A percentile compares a stretch with the other conserved stretches of the same genome.
These are phyloP conservation scores for Henningerozyma blattae DNA, from an alignment of 805 yeast genomes.

Conservation along the genomic window DNA sequence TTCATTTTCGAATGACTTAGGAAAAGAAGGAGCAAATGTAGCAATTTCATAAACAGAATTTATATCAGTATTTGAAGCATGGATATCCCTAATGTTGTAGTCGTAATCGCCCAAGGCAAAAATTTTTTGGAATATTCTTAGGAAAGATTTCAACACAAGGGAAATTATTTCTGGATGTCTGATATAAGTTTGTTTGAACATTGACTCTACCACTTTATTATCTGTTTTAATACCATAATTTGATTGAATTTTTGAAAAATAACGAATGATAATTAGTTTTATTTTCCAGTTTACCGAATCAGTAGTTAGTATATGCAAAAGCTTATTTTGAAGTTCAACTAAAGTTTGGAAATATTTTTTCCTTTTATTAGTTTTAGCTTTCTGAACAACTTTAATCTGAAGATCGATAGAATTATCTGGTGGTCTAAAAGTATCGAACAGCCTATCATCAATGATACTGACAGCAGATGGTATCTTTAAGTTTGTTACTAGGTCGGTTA, in stretches of 20 bases:
- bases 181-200: constrained; percentile 36
- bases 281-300: constrained; percentile 40
- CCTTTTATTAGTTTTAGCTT: constrained; percentile 52
- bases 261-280: constrained; percentile 34
- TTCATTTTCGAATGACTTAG: constrained; percentile 35
- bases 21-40: constrained; percentile 30
- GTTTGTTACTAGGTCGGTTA: constrained; percentile 28
- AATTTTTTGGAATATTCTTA: constrained; percentile 36
- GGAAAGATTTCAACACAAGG: constrained; percentile 45
- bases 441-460: constrained; percentile 37
- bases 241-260: constrained; percentile 40
- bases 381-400: constrained; percentile 43
- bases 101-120: constrained; percentile 31
- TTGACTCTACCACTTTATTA: constrained; percentile 28
- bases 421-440: constrained; percentile 40
- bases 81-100: constrained; percentile 34
- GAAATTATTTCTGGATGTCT: constrained; percentile 58
- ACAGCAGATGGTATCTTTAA: constrained; percentile 38
- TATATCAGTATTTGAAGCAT: constrained; percentile 30
- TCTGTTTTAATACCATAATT: constrained; percentile 38
- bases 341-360: constrained; percentile 29
- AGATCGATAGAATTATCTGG: constrained; percentile 43
- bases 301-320: constrained; percentile 14
- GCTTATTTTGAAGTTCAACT: constrained; percentile 29
- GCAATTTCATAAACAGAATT: constrained; percentile 31